Evolutionary conservation across 176 grass and related monocot species (phyloP), one percentile per base, ranked within the genome.

Genomic region (Typha latifolia): DNA sequence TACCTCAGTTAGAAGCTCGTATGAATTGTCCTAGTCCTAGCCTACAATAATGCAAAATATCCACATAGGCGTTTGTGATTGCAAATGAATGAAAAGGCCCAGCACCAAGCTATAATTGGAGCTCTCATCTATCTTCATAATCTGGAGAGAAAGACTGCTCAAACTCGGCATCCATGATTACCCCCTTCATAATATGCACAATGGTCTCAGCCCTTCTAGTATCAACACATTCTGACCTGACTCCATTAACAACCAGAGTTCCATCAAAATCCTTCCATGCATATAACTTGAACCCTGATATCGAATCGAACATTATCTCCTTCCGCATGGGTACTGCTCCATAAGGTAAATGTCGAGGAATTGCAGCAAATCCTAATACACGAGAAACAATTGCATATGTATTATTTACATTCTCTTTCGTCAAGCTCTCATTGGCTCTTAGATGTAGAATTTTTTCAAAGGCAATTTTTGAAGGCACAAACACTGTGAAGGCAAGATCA

Each of bases 111-210:
- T 22, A 21, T 16, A 59, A 59, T 59, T 59, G 53, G 6, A 59
- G 16, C 48, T 34, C 21, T 74, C 21, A 53, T 88, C 72, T 62
- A 13, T 62, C 37, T 3, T 76, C 73, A 70, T 78, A 55, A 76
- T 74, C 71, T 5, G 50, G 23, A 4, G 71, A 72, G 18, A 91
- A 91, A 0, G 85, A 96, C n/a, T 73, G 80, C 80, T 86, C 80
- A 62, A 96, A 96, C 19, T 89, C 93, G 21, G 80, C 65, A 52
- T 96, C 93, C 93, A 96, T 89, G 53, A 96, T 74, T 20, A 91
- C 85, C 19, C 88, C 88, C 0, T 53, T 51, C 64, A 96, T 82
- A 21, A 89, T 74, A 63, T 96, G 93, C 29, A 89, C 85, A 66
- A 91, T 61, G 9, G 64, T 71, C 34, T 84, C 48, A 49, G 61